Evolutionary conservation across 2,329 filamentous ascomycete species (phyloP).

Genomic region (Cadophora sp.): DNA sequence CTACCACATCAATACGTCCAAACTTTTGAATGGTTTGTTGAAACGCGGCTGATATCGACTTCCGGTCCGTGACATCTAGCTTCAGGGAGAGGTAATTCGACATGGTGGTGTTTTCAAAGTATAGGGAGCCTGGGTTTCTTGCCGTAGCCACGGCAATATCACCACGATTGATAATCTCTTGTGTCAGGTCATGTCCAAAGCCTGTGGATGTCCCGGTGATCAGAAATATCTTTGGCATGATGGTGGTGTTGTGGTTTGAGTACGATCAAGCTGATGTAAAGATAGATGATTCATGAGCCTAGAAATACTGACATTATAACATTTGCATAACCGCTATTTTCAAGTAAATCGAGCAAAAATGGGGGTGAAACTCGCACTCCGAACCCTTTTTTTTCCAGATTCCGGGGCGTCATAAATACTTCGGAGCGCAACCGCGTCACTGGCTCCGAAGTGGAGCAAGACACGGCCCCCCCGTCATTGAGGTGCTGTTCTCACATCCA

Average conservation of each 20-base stretch:
- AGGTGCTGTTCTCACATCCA: no score
- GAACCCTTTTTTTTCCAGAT: no score
- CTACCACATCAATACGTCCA: constrained; percentile 15
- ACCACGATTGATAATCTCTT: constrained; percentile 5
- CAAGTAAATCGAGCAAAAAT: no score
- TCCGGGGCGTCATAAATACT: no score
- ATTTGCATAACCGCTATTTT: no score
- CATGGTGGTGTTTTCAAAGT: constrained; percentile 5
- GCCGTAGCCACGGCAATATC: constrained; percentile 15
- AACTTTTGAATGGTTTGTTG: constrained; percentile 2
- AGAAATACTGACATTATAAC: no score
- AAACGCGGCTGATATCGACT: constrained; percentile 10
- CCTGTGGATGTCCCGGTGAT: background rate
- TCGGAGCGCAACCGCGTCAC: no score
- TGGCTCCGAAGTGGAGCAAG: no score
- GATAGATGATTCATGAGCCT: no score
- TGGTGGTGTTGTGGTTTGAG: background rate
- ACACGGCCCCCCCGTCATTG: no score
- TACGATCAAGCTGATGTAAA: no score
- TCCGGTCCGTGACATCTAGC: constrained; percentile 3
- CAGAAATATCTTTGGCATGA: background rate
- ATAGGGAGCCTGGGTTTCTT: background rate
- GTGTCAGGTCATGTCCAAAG: constrained; percentile 8
- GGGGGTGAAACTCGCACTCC: no score
- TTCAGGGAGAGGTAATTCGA: background rate